These are phyloP conservation scores for Herpetospermum pedunculosum DNA, from an alignment of 306 rosid genomes.

Conservation along the genomic window DNA sequence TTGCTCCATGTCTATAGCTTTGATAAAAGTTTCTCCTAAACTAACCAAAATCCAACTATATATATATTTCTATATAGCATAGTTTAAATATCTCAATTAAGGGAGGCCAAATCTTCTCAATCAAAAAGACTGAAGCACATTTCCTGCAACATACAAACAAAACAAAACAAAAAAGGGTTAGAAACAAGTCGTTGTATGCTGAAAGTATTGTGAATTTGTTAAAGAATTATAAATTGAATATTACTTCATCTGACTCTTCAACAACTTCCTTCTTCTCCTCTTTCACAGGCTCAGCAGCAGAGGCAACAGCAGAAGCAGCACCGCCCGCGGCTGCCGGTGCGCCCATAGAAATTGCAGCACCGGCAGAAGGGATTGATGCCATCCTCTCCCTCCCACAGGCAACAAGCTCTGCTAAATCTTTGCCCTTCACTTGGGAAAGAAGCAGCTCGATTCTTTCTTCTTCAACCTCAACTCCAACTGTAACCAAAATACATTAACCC, in stretches of 20 bases:
- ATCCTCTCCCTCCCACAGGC: constrained; percentile 55
- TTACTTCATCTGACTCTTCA: constrained; percentile 68
- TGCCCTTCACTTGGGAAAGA: constrained; percentile 44
- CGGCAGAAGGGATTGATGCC: constrained; percentile 54
- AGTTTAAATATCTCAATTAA: too few relatives aligned
- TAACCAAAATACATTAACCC: neutral
- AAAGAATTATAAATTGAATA: too few relatives aligned
- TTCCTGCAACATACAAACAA: neutral
- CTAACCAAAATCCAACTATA: too few relatives aligned
- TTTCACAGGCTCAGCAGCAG: constrained; percentile 40
- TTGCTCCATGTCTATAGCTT: too few relatives aligned
- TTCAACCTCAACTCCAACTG: constrained; percentile 65
- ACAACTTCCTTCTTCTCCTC: constrained; percentile 50
- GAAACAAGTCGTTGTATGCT: too few relatives aligned
- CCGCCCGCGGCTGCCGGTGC: constrained; percentile 21
- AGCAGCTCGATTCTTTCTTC: constrained; percentile 37
- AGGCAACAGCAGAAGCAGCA: constrained; percentile 15
- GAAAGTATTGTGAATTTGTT: neutral
- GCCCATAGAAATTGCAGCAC: constrained; percentile 25
- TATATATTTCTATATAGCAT: too few relatives aligned
- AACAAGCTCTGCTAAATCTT: constrained; percentile 53
- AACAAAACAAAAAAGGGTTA: neutral
- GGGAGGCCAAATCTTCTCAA: neutral
- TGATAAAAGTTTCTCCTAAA: too few relatives aligned
- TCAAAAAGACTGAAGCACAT: constrained; percentile 8